Conservation (phyloP, 1,139 yeast species). For the Suhomyces maxii region DNA sequence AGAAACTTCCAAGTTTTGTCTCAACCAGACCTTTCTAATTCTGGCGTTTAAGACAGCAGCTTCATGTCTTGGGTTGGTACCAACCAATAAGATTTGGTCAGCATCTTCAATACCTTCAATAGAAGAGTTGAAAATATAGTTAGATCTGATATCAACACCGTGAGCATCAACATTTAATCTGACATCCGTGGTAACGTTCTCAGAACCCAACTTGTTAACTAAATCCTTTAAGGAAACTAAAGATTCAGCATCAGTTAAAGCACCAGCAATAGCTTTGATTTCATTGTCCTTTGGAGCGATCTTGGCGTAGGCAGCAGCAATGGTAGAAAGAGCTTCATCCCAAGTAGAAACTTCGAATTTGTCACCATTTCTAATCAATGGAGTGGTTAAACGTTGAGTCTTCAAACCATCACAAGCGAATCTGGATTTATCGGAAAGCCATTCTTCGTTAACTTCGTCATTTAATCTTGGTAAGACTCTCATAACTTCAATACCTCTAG, state of each 20-base stretch:
- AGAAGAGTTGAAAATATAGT: conserved; percentile 78
- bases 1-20: conserved; percentile 63
- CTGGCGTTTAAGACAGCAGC: conserved; percentile 88
- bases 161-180: conserved; percentile 62
- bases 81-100: conserved; percentile 74
- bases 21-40: conserved; percentile 80
- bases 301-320: conserved; percentile 62
- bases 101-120: conserved; percentile 82
- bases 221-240: conserved; percentile 81
- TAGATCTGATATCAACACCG: conserved; percentile 75
- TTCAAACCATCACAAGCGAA: conserved; percentile 85
- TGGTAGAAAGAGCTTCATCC: conserved; percentile 80
- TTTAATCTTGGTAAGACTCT: conserved; percentile 83
- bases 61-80: conserved; percentile 88
- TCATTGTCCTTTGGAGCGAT: conserved; percentile 68
- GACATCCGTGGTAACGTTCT: conserved; percentile 75
- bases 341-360: conserved; percentile 76
- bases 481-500: conserved; percentile 87
- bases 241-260: conserved; percentile 79
- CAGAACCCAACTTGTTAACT: conserved; percentile 75
- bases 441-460: conserved; percentile 87
- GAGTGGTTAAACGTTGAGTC: conserved; percentile 83
- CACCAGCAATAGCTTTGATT: conserved; percentile 81
- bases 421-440: conserved; percentile 88
- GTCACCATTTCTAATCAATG: conserved; percentile 72